Evolutionary conservation across 2,329 filamentous ascomycete genomes (phyloP).

Genomic region (Pseudofabraea citricarpa): DNA sequence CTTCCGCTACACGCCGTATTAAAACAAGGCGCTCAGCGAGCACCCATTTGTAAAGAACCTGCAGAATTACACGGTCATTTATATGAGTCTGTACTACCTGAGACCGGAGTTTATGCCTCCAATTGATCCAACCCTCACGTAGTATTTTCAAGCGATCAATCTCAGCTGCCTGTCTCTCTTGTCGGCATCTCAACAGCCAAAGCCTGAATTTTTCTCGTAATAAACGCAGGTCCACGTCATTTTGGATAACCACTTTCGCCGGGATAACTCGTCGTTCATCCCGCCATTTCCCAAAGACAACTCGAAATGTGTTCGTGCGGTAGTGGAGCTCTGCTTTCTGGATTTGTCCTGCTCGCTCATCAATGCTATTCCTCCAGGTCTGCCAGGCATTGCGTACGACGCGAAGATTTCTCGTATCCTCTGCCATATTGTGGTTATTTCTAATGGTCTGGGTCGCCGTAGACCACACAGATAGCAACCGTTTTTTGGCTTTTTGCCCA

Average conservation of each 20-base stretch:
- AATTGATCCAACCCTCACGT: constrained; percentile 52
- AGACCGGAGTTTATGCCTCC: constrained; percentile 57
- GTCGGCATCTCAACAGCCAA: constrained; percentile 42
- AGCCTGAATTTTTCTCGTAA: constrained; percentile 39
- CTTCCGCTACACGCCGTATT: constrained; percentile 29
- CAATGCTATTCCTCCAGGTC: constrained; percentile 17
- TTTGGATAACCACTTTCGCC: constrained; percentile 31
- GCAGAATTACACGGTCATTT: constrained; percentile 48
- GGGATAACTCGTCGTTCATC: constrained; percentile 20
- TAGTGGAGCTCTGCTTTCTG: constrained; percentile 12
- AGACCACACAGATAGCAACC: constrained; percentile 20
- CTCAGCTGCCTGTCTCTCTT: constrained; percentile 41
- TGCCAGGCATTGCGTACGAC: constrained; percentile 15
- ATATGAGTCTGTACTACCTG: constrained; percentile 46
- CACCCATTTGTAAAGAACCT: constrained; percentile 58
- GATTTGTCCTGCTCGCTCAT: constrained; percentile 7
- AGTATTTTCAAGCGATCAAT: constrained; percentile 47
- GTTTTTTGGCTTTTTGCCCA: constrained; percentile 12
- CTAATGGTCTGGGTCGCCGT: constrained; percentile 10
- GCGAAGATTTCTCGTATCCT: constrained; percentile 14
- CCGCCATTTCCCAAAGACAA: constrained; percentile 20
- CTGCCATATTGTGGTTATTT: constrained; percentile 14
- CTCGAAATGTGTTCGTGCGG: constrained; percentile 7
- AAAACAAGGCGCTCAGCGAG: constrained; percentile 39
- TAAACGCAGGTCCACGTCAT: constrained; percentile 38